These are phyloP conservation scores for Cornus florida DNA, from an alignment of 148 eudicot genomes.

Conservation along the genomic window DNA sequence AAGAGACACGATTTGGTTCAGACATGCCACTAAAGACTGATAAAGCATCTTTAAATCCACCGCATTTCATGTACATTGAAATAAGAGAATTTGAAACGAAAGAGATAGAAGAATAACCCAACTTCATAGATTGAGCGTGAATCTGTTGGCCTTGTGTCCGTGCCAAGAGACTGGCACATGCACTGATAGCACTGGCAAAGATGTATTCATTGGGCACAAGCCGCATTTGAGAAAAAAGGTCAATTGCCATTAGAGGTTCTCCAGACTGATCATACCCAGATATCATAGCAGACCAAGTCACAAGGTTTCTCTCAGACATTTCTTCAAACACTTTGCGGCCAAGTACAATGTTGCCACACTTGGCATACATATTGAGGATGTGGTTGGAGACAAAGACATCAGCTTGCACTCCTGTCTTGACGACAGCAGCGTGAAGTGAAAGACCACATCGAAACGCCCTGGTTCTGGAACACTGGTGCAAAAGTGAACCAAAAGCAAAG, in stretches of 20 bases:
- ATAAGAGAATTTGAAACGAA: slow-evolving; percentile 52
- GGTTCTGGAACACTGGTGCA: slow-evolving; percentile 36
- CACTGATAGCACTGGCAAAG: slow-evolving; percentile 51
- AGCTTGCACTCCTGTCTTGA: slow-evolving; percentile 26
- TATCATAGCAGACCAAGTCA: slow-evolving; percentile 49
- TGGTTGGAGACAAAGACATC: slow-evolving; percentile 32
- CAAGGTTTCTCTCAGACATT: slow-evolving; percentile 44
- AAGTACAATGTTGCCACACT: slow-evolving; percentile 24
- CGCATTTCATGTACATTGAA: slow-evolving; percentile 52
- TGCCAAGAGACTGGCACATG: slow-evolving; percentile 39
- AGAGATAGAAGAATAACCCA: slow-evolving; percentile 25
- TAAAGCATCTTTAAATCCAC: slow-evolving; percentile 40
- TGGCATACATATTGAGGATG: slow-evolving; percentile 39
- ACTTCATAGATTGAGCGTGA: slow-evolving; percentile 43
- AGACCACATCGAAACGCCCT: slow-evolving; percentile 24
- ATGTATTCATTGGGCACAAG: slow-evolving; percentile 46
- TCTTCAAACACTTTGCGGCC: slow-evolving; percentile 36
- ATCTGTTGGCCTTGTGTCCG: slow-evolving; percentile 37
- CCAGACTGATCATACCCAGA: slow-evolving; percentile 52
- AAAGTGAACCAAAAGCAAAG: slow-evolving; percentile 34
- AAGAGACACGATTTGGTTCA: slow-evolving; percentile 35
- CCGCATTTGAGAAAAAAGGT: slow-evolving; percentile 31
- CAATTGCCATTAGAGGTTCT: slow-evolving; percentile 28
- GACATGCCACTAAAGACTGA: slow-evolving; percentile 17
- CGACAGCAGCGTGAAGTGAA: slow-evolving; percentile 33